Base-by-base conservation (phyloP, 2,329 filamentous ascomycete genomes). In the Xylariaceae sp. region DNA sequence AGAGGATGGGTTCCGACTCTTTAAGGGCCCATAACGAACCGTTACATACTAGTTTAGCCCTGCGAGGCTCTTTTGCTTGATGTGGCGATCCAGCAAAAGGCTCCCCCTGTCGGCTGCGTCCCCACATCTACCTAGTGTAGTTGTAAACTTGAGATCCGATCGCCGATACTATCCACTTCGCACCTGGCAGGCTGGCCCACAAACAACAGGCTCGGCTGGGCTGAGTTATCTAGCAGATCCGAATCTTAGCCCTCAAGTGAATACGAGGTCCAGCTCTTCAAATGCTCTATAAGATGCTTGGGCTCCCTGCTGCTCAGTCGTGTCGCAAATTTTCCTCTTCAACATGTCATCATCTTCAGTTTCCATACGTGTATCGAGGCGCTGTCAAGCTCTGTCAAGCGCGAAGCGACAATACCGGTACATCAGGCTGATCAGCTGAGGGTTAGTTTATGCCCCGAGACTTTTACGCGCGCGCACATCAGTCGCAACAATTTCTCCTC, bases 1-100 rank as follows among this genome's bases (percentile, higher is more conserved):
- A 57, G 80, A 79, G 59, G 74, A 75, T 29, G 78, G 77, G 1
- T 65, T 84, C 42, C 73, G 74, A 61, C 64, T 85, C 54, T 85
- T 85, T 64, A 73, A 58, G 55, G 56, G 57, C 42, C 62, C 5
- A 10, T 26, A 43, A 29, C 2, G 10, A 43, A 9, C 13, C 2
- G 5, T 12, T 10, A 6, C 6, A 7, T 7, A 30, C 40, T 19
- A 39, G 16, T 15, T 10, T 30, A 15, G 19, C 43, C 32, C 30
- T 42, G 30, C 10, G 16, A 26, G 1, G 7, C 9, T 13, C 21
- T 3, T 21, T 43, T 13, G 40, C 32, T 34, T 34, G 32, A 34
- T 34, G 22, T 26, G 26, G 26, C 4, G 13, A 29, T 43, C 21
- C 41, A 29, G 22, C 41, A 15, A 30, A 12, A 5, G 6, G 6